Evolutionary conservation across 2,329 filamentous ascomycete species (phyloP), one percentile per base, ranked within the genome.

Genomic region (Fusarium newnesense): DNA sequence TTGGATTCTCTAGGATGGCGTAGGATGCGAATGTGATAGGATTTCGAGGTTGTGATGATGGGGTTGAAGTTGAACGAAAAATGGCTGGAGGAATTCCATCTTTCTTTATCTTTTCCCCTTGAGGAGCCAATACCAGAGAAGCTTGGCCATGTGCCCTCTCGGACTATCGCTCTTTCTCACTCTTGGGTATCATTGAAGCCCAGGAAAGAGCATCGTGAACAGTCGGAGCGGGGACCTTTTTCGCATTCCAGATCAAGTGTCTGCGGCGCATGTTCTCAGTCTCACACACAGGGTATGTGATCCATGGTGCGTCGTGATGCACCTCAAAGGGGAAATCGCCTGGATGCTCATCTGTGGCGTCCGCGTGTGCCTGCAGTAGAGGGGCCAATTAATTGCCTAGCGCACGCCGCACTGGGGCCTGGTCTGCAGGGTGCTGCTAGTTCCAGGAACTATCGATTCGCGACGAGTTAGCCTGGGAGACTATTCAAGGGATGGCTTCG

Each of bases 361-460:
- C 37, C 53, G 62, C 59, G 21, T 73, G 71, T 73, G 54, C 70
- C 71, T 73, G 71, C 71, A 74, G 67, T 64, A 74, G 66, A 56
- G 44, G 61, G 68, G 60, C 49, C 34, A 49, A n/a, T 37, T 32
- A 37, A 40, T 54, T 26, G 32, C 37, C 30, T 66, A 47, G 46
- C 30, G 40, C 18, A 43, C 42, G 60, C 60, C 58, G 60, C 40
- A 44, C 36, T 49, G 42, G 60, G 54, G 40, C 26, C 65, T 49
- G 53, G 30, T 24, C 54, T 26, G 30, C 30, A 58, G 9, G 42
- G 43, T 56, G 37, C 42, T 28, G 34, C 37, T 77, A 77, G 75
- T 64, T 69, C 44, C 60, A 71, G 70, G 67, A 32, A 76, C 74
- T 76, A 76, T 76, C 69, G 74, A 70, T 70, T 66, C 66, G 47